Evolutionary conservation across 345 rosid genomes (phyloP).

Genomic region (Erucastrum elatum): DNA sequence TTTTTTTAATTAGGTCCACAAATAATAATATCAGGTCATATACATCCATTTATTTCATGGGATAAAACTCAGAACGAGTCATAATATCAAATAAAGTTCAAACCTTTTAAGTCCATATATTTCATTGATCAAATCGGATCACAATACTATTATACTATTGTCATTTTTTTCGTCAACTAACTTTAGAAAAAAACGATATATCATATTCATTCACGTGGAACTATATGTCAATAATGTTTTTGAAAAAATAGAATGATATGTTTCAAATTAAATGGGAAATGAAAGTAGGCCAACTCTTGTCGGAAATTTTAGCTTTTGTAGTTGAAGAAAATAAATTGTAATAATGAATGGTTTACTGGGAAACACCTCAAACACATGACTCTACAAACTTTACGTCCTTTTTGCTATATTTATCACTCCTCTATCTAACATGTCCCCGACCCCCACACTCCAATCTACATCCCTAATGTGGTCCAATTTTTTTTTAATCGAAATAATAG

Average conservation of each 20-base stretch:
- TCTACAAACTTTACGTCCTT: conserved; percentile 38
- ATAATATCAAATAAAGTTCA: neutral
- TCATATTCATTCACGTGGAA: conserved; percentile 13
- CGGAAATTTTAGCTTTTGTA: conserved; percentile 6
- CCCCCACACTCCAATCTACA: conserved; percentile 31
- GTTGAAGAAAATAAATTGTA: conserved; percentile 23
- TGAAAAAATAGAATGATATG: neutral
- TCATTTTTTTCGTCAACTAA: neutral
- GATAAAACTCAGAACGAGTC: neutral
- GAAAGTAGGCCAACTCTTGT: conserved; percentile 33
- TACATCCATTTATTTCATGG: conserved; percentile 3
- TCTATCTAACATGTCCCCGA: conserved; percentile 31
- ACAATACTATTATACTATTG: neutral
- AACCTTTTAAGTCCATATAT: conserved; percentile 11
- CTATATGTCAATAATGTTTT: neutral
- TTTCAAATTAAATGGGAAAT: conserved; percentile 7
- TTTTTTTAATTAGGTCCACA: conserved; percentile 26
- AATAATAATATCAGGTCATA: conserved; percentile 20
- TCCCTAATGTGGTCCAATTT: conserved; percentile 16
- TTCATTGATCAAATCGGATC: neutral
- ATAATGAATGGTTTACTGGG: conserved; percentile 30
- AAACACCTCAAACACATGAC: conserved; percentile 36
- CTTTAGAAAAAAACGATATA: neutral
- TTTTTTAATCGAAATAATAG: neutral
- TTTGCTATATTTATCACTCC: conserved; percentile 31